These are phyloP conservation scores for Sordariomycetes sp. DNA, from an alignment of 2,329 filamentous ascomycete species.

Conservation along the genomic window DNA sequence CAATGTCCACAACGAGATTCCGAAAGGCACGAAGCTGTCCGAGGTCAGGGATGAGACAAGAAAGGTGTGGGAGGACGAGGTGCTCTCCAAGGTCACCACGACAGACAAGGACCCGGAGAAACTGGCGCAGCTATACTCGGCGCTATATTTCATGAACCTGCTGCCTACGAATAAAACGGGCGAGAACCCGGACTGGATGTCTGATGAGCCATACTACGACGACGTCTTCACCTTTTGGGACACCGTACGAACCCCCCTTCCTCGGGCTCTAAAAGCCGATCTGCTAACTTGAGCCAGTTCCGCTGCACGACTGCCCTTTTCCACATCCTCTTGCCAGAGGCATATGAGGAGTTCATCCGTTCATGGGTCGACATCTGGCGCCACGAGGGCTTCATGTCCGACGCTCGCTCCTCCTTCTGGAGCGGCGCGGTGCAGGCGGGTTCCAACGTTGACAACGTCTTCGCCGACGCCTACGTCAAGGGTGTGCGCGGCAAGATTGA, in stretches of 20 bases:
- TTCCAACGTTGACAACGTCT: slow-evolving; percentile 57
- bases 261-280: neutral
- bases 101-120: slow-evolving; percentile 39
- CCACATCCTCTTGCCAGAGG: slow-evolving; percentile 48
- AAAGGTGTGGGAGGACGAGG: slow-evolving; percentile 43
- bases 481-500: slow-evolving; percentile 48
- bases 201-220: slow-evolving; percentile 55
- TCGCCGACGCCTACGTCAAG: slow-evolving; percentile 61
- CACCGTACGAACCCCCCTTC: slow-evolving; percentile 10
- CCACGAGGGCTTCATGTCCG: slow-evolving; percentile 49
- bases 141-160: slow-evolving; percentile 56
- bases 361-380: slow-evolving; percentile 57
- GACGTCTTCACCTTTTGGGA: slow-evolving; percentile 62
- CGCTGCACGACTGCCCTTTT: slow-evolving; percentile 52
- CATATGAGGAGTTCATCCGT: slow-evolving; percentile 52
- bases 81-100: slow-evolving; percentile 51
- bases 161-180: slow-evolving; percentile 58
- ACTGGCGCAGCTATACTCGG: slow-evolving; percentile 50
- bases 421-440: slow-evolving; percentile 59
- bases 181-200: slow-evolving; percentile 55
- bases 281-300: slow-evolving; percentile 22
- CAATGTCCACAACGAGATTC: slow-evolving; percentile 44
- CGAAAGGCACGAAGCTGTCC: slow-evolving; percentile 24
- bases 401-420: slow-evolving; percentile 53
- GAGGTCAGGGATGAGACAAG: slow-evolving; percentile 31